Conservation (phyloP, 345 rosid genomes). For the Acer campestre region DNA sequence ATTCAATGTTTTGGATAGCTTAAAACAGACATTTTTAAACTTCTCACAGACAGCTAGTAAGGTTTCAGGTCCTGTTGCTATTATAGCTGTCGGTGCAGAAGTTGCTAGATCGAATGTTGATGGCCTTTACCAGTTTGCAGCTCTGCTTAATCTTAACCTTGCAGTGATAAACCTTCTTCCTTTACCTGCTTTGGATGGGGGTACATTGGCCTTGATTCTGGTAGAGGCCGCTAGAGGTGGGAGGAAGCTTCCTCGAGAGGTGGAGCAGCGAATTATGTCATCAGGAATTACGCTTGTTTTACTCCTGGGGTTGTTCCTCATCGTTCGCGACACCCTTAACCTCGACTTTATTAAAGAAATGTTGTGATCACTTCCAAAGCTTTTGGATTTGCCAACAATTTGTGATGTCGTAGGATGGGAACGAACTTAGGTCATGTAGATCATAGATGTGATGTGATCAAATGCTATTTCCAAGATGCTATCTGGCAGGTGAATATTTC, state of each 20-base stretch:
- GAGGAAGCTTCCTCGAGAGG: conserved; percentile 80
- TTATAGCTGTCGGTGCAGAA: conserved; percentile 96
- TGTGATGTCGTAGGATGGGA: conserved; percentile 10
- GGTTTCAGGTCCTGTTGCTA: conserved; percentile 92
- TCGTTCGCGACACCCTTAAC: conserved; percentile 84
- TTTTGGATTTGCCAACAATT: conserved; percentile 7
- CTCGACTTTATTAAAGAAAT: conserved; percentile 79
- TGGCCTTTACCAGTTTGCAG: conserved; percentile 91
- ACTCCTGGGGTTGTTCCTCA: conserved; percentile 80
- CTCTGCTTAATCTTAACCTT: conserved; percentile 79
- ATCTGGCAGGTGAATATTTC: conserved; percentile 24
- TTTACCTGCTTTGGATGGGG: conserved; percentile 93
- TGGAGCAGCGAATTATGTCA: conserved; percentile 90
- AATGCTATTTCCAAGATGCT: conserved; percentile 19
- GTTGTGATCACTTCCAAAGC: conserved; percentile 45
- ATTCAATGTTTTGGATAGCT: conserved; percentile 72
- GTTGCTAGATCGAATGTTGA: conserved; percentile 92
- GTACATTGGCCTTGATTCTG: conserved; percentile 83
- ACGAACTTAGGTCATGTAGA: not conserved
- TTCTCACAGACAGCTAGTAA: conserved; percentile 88
- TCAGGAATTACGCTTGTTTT: conserved; percentile 85
- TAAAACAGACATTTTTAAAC: conserved; percentile 80
- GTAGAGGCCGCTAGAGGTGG: conserved; percentile 91
- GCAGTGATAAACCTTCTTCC: conserved; percentile 92
- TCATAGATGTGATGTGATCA: conserved; percentile 3